These are phyloP conservation scores for Huntiella moniliformis DNA, from an alignment of 2,329 filamentous ascomycete genomes.

Conservation along the genomic window DNA sequence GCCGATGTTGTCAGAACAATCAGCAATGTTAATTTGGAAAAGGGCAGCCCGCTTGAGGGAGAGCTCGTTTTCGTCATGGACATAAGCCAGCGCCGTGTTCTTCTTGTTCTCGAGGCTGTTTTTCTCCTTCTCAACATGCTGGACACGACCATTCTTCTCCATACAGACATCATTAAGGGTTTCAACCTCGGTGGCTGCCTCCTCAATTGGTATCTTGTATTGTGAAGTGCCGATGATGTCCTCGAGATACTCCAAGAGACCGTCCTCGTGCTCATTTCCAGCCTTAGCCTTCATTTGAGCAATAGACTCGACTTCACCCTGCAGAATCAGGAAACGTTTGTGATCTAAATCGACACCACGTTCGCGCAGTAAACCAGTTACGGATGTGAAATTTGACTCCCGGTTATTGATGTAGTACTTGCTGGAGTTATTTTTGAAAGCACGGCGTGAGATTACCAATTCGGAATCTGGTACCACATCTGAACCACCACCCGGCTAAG, in stretches of 20 bases:
- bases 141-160: conserved; percentile 87
- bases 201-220: conserved; percentile 93
- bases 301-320: conserved; percentile 96
- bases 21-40: conserved; percentile 78
- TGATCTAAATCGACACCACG: conserved; percentile 90
- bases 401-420: conserved; percentile 93
- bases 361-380: conserved; percentile 71
- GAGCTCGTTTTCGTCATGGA: conserved; percentile 86
- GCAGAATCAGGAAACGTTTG: conserved; percentile 91
- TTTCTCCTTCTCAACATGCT: conserved; percentile 97
- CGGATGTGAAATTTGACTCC: conserved; percentile 77
- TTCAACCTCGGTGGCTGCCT: conserved; percentile 78
- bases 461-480: conserved; percentile 68
- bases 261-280: conserved; percentile 85
- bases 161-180: conserved; percentile 82
- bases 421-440: conserved; percentile 95
- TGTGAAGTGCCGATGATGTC: conserved; percentile 98
- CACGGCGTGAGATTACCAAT: conserved; percentile 72
- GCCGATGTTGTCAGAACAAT: conserved; percentile 72
- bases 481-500: conserved; percentile 44
- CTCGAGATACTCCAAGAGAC: conserved; percentile 86
- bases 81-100: conserved; percentile 73
- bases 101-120: conserved; percentile 89
- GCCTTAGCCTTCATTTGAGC: conserved; percentile 99
- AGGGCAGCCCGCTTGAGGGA: conserved; percentile 72